Conservation (phyloP, 495 filamentous ascomycete genomes). For the Podospora pseudopauciseta region DNA sequence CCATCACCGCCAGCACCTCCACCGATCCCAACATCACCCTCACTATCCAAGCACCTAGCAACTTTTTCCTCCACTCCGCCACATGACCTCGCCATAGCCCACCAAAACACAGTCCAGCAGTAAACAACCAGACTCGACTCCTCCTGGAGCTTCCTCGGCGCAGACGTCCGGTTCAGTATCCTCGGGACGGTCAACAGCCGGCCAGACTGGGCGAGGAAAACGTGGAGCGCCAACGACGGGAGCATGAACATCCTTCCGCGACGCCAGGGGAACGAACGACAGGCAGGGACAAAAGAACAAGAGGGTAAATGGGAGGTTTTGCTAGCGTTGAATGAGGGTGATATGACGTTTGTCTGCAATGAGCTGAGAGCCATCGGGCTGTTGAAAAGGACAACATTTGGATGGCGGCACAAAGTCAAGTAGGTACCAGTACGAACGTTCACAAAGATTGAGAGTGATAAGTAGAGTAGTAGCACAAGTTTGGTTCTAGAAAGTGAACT, state of each 20-base stretch:
- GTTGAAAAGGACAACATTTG: neutral
- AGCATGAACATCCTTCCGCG: slow-evolving; percentile 3
- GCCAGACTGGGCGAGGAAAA: neutral
- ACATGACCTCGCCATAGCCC: neutral
- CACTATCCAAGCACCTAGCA: neutral
- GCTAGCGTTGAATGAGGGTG: neutral
- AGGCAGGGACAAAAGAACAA: neutral
- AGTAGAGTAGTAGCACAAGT: too few relatives aligned
- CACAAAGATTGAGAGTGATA: too few relatives aligned
- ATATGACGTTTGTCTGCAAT: neutral
- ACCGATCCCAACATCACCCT: neutral
- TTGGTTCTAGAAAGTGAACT: too few relatives aligned
- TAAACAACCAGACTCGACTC: neutral
- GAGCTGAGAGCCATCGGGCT: neutral
- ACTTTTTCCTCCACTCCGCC: neutral
- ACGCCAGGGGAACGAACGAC: neutral
- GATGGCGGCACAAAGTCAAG: neutral
- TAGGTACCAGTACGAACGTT: neutral
- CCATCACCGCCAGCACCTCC: neutral
- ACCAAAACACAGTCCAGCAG: neutral
- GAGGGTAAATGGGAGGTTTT: neutral
- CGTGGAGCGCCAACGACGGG: neutral
- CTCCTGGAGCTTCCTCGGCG: neutral
- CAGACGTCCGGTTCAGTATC: neutral
- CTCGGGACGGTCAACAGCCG: neutral